Base-by-base conservation (phyloP, 208 protist species). In the Leishmania guyanensis region DNA sequence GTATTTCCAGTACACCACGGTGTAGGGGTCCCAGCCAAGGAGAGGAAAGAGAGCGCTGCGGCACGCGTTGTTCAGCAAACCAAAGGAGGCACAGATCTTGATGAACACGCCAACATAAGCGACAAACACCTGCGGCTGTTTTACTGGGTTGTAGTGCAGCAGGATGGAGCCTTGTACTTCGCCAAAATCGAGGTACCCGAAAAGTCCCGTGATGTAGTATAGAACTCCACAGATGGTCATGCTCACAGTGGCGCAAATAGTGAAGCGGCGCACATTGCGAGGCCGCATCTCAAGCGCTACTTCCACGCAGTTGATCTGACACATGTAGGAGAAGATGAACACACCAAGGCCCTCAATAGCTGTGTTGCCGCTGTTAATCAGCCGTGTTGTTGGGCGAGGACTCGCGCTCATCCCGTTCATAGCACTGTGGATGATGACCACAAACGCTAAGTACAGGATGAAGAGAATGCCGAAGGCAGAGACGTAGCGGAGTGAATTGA, bases 181-280 rank as follows among this genome's bases (percentile, higher is more conserved):
- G n/a, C 88, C 89, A 80, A 95, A 94, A 70, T 95, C 91, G 10
- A 90, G 51, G 80, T 94, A 95, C 43, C 93, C 90, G 62, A 94
- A 92, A 36, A 94, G 64, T 5, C 88, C 90, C 6, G 86, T 81
- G 64, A 92, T 1, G 17, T 78, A 85, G 86, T 96, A 96, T 16
- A 96, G 78, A 5, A 85, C 5, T 22, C 75, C 70, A 76, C 89
- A 93, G 39, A 94, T 64, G 26, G 69, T 43, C 80, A 96, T 92
- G 48, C 87, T 86, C 16, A 88, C 26, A 8, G 70, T 39, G 3
- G 80, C 75, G 58, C 60, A 77, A 8, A 86, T 12, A 17, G 81
- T 87, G 75, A 91, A 82, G 65, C 73, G 65, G 5, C 64, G 5
- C 9, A 86, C 36, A n/a, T 26, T 83, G 29, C 80, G 85, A 36